Evolutionary conservation across 1,284 basidiomycete genomes (phyloP), one percentile per base, ranked within the genome.

Genomic region (Athelia sp.): DNA sequence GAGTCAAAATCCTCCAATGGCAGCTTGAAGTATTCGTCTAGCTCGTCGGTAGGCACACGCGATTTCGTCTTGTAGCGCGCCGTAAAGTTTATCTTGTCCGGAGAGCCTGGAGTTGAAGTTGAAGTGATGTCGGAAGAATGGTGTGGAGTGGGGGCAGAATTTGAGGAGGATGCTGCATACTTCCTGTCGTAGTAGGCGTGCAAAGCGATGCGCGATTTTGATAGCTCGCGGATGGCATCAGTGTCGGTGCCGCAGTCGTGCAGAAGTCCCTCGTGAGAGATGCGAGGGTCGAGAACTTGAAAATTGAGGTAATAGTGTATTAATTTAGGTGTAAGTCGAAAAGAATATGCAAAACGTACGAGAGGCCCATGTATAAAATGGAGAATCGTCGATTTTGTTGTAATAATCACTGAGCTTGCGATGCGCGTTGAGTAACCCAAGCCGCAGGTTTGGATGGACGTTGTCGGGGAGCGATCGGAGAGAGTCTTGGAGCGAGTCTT

Each of bases 351-450:
- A n/a, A 23, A n/a, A 45, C 58, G 46, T 47, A 58, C 58, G 45
- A 17, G 53, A 24, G 4, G 57, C 54, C 58, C 58, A 59, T 14
- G 52, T 29, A 48, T 54, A 56, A 36, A 46, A 59, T 2, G 47
- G 57, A 2, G 57, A 54, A 35, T 52, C 24, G 46, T 55, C 54
- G 48, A 52, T 45, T 26, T 45, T 49, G 34, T 46, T 24, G 22
- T 50, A 50, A 44, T 55, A 54, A 36, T 53, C 58, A 18, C 50
- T 48, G 18, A 59, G 52, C 45, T 58, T 59, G 10, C 40, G 13
- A 48, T 58, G 57, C 13, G 58, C 53, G 2, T 29, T 44, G 26
- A 42, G 18, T 9, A 60, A 49, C 11, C 50, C 54, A 13, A 48
- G 17, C 22, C 45, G 32, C 11, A 56, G 40, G 10, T 42, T 23